Evolutionary conservation across 352 stramenopile species (phyloP).

Genomic region (Phytophthora idaei): DNA sequence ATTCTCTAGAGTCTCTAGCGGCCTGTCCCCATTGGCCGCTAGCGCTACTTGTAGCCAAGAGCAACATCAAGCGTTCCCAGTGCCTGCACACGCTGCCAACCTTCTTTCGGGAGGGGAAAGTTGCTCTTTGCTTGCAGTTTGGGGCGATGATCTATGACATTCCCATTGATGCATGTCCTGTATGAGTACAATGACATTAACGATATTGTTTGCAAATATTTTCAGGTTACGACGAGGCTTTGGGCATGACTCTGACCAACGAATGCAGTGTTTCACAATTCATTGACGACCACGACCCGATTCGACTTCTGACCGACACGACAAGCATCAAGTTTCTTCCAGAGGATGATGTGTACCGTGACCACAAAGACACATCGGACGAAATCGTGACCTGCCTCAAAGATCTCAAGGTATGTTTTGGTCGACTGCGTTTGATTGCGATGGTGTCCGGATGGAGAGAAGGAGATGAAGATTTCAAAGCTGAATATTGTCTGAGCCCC

Average conservation of each 20-base stretch:
- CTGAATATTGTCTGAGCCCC: slow-evolving; percentile 82
- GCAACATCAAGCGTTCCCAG: slow-evolving; percentile 85
- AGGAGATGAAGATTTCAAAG: slow-evolving; percentile 80
- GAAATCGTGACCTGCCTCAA: slow-evolving; percentile 79
- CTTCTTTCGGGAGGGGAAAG: slow-evolving; percentile 27
- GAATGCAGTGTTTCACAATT: slow-evolving; percentile 89
- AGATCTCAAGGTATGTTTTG: slow-evolving; percentile 92
- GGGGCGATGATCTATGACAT: slow-evolving; percentile 89
- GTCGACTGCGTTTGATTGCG: neutral
- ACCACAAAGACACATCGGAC: slow-evolving; percentile 77
- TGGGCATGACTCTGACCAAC: slow-evolving; percentile 87
- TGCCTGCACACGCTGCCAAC: slow-evolving; percentile 50
- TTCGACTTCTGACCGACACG: slow-evolving; percentile 95
- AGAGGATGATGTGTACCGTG: slow-evolving; percentile 80
- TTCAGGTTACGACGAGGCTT: slow-evolving; percentile 92
- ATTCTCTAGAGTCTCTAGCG: slow-evolving; percentile 92
- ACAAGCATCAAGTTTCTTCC: slow-evolving; percentile 93
- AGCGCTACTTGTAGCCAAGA: slow-evolving; percentile 91
- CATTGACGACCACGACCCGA: slow-evolving; percentile 91
- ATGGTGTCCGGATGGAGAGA: slow-evolving; percentile 18
- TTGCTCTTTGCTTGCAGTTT: slow-evolving; percentile 57
- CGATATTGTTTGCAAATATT: neutral
- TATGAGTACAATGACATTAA: slow-evolving; percentile 12
- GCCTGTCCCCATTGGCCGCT: slow-evolving; percentile 74
- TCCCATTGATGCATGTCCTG: slow-evolving; percentile 23